Percentiles rank a stretch among this genome's conserved stretches.
These are phyloP conservation scores for Abelmoschus esculentus DNA, from an alignment of 345 rosid genomes.

Conservation along the genomic window DNA sequence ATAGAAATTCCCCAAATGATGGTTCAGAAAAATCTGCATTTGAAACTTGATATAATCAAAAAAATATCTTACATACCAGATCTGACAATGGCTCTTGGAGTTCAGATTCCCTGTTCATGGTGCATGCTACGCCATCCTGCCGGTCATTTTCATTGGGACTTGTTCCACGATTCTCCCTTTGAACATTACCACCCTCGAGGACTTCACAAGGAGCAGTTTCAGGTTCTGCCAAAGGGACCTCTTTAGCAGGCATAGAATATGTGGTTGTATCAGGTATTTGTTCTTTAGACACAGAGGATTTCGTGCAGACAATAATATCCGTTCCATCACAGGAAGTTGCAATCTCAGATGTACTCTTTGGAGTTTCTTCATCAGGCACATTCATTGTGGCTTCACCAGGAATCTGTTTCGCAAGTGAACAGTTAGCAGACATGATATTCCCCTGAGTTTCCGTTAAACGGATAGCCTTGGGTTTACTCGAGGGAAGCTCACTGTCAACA, in stretches of 20 bases:
- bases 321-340: no score
- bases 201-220: slow-evolving; percentile 16
- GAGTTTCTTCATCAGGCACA: slow-evolving; percentile 3
- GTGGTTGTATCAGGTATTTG: slow-evolving; percentile 10
- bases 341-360: slow-evolving; percentile 20
- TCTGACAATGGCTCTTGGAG: slow-evolving; percentile 11
- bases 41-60: neutral
- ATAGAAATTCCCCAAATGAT: neutral
- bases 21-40: neutral
- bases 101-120: slow-evolving; percentile 5
- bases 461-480: slow-evolving; percentile 6
- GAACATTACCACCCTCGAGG: slow-evolving; percentile 10
- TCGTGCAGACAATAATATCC: slow-evolving; percentile 12
- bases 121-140: slow-evolving; percentile 5
- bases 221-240: slow-evolving; percentile 13
- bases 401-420: slow-evolving; percentile 18
- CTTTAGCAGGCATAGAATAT: slow-evolving; percentile 17
- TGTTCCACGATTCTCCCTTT: slow-evolving; percentile 9
- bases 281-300: slow-evolving; percentile 20
- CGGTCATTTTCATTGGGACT: slow-evolving; percentile 2
- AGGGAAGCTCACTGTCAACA: slow-evolving; percentile 7
- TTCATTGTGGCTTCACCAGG: slow-evolving; percentile 12
- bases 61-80: slow-evolving; percentile 11
- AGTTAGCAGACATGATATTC: slow-evolving; percentile 1
- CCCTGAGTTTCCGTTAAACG: slow-evolving; percentile 6